Evolutionary conservation across 129 eudicot genomes (phyloP), one percentile per base, ranked within the genome.

Genomic region (Tagetes erecta): DNA sequence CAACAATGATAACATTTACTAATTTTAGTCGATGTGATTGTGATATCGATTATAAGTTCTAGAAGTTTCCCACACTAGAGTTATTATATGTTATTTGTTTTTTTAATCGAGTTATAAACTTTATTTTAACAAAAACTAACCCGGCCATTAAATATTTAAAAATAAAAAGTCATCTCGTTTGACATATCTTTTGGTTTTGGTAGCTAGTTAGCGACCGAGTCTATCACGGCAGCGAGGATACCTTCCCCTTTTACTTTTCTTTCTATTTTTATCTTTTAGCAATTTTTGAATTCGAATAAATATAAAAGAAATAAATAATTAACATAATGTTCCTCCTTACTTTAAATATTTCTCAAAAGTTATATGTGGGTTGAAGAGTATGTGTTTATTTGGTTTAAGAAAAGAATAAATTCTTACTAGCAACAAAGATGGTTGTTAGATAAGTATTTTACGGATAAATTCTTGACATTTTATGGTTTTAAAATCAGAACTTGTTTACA

Each of bases 161-260:
- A 6, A n/a, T 39, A 5, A 64, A 55, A 76, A 27, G 60, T 58
- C 58, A 68, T 35, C 56, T 46, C 35, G 6, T 73, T 62, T 73
- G 70, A 73, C 51, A 73, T n/a, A 58, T 42, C 62, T 68, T 76
- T 76, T 68, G 74, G 68, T 55, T 67, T 76, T 67, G 68, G 68
- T 76, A 35, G 58, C 34, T 76, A 55, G 68, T 60, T 76, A 35
- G 58, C 34, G 75, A 76, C 60, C n/a, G 5, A 33, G 74, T 67
- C 50, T 35, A 67, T 67, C 59, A 67, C 37, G 68, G 46, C 68
- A 68, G 40, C 74, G 12, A 55, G 5, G 50, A 68, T 68, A 67
- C 75, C 75, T 67, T 53, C 67, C 42, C 68, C 30, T 47, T 27
- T 44, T 10, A 8, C 49, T 7, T 46, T 76, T 68, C 56, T 68